These are phyloP conservation scores for Auriculariales sp. DNA, from an alignment of 768 basidiomycete species.

Conservation along the genomic window DNA sequence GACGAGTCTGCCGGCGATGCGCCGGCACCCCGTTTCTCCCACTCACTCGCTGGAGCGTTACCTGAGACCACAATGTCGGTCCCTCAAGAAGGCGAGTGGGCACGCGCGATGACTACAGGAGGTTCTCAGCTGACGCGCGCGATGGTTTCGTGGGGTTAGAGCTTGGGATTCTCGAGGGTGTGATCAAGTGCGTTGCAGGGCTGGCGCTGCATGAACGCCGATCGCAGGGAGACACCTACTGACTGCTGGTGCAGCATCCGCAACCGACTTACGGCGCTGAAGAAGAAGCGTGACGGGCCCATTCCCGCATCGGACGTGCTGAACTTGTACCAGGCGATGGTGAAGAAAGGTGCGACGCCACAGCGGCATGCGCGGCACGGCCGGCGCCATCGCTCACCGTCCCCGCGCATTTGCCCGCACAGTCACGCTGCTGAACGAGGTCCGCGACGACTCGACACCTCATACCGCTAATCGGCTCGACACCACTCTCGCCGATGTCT, in stretches of 20 bases:
- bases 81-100: constrained; percentile 58
- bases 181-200: constrained; percentile 56
- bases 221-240: not conserved
- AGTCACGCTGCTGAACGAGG: constrained; percentile 87
- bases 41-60: no score
- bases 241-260: constrained; percentile 48
- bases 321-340: constrained; percentile 79
- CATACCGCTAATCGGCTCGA: constrained; percentile 79
- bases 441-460: constrained; percentile 61
- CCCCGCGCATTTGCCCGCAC: constrained; percentile 6
- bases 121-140: constrained; percentile 9
- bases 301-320: constrained; percentile 91
- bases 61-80: constrained; percentile 37
- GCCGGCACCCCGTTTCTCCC: no score
- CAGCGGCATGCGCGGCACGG: not conserved
- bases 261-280: constrained; percentile 85
- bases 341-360: constrained; percentile 66
- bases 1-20: no score
- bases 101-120: constrained; percentile 9
- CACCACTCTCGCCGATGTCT: constrained; percentile 90
- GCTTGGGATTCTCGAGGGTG: constrained; percentile 83
- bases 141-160: constrained; percentile 38
- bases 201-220: constrained; percentile 12
- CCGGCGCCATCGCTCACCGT: not conserved
- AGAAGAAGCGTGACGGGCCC: constrained; percentile 85